A percentile compares a stretch with the other conserved stretches of the same genome.
Conservation (phyloP, 768 basidiomycete species). For the Leccinum variicolor region DNA sequence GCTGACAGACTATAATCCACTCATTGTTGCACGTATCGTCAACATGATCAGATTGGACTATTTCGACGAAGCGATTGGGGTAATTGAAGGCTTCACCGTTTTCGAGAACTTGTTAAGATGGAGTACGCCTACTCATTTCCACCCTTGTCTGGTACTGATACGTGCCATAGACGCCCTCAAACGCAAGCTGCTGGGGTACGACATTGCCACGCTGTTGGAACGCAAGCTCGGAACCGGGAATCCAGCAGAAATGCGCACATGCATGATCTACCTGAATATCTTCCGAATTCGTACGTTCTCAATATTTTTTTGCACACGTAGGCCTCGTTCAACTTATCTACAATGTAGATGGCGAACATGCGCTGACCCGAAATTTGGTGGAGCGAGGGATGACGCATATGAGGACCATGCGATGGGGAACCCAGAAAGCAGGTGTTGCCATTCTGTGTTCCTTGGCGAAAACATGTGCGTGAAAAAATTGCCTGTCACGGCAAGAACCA, state of each 20-base stretch:
- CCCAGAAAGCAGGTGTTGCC: conserved; percentile 16
- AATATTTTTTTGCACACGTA: not conserved
- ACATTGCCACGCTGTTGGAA: conserved; percentile 9
- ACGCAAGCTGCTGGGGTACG: conserved; percentile 4
- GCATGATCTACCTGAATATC: conserved; percentile 13
- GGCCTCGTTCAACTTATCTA: not conserved
- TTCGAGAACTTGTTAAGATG: conserved; percentile 12
- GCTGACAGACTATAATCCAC: conserved; percentile 1
- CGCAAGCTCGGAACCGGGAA: conserved; percentile 10
- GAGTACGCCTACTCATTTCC: not conserved
- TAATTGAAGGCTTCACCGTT: conserved; percentile 17
- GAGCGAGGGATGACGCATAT: conserved; percentile 10
- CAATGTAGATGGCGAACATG: conserved; percentile 8
- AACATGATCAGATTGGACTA: conserved; percentile 24
- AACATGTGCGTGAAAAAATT: conserved; percentile 6
- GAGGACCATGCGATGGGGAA: conserved; percentile 6
- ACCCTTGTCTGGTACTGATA: not conserved
- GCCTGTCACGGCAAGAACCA: not conserved
- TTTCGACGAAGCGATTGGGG: conserved; percentile 24
- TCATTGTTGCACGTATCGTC: conserved; percentile 15
- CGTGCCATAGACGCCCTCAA: not conserved
- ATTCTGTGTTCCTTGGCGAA: conserved; percentile 16
- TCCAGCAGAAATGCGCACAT: conserved; percentile 13
- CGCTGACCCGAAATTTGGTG: conserved; percentile 9
- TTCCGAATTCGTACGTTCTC: conserved; percentile 6